Evolutionary conservation across 768 basidiomycete genomes (phyloP).

Genomic region (Daedalea quercina): DNA sequence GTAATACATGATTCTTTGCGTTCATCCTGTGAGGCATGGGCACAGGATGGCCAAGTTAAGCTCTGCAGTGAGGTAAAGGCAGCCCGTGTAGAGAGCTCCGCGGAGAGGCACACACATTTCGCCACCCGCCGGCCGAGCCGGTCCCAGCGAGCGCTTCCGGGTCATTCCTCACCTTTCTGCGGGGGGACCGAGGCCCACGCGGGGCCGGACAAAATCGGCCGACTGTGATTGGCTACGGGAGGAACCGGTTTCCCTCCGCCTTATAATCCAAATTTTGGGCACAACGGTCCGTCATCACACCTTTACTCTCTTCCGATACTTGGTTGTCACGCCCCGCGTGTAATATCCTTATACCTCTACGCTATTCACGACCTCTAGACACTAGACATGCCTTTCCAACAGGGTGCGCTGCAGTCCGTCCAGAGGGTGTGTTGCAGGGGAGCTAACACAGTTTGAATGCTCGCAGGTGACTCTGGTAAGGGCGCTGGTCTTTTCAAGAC

Average conservation of each 20-base stretch:
- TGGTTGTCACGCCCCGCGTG: conserved; percentile 4
- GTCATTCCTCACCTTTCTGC: no score
- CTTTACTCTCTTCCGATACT: conserved; percentile 7
- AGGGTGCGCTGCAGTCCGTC: conserved; percentile 27
- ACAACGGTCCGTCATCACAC: conserved; percentile 10
- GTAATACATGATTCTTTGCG: no score
- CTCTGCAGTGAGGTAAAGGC: no score
- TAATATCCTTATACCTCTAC: conserved; percentile 15
- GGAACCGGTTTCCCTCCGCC: conserved; percentile 16
- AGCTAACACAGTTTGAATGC: not conserved
- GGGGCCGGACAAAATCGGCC: conserved; percentile 15
- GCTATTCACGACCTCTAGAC: conserved; percentile 21
- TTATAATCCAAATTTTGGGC: conserved; percentile 20
- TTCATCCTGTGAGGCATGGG: no score
- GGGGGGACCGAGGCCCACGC: not conserved
- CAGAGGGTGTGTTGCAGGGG: not conserved
- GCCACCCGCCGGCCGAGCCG: not conserved
- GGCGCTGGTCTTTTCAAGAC: conserved; percentile 97
- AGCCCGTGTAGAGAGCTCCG: no score
- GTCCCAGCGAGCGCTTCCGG: not conserved
- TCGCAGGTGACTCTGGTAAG: conserved; percentile 75
- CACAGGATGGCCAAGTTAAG: no score
- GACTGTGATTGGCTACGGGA: conserved; percentile 20
- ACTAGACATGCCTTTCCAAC: conserved; percentile 35
- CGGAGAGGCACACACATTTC: no score